phyloP scores from a whole-genome alignment of 2,329 filamentous ascomycete genomes.

The Phaeosphaeriaceae sp. region DNA sequence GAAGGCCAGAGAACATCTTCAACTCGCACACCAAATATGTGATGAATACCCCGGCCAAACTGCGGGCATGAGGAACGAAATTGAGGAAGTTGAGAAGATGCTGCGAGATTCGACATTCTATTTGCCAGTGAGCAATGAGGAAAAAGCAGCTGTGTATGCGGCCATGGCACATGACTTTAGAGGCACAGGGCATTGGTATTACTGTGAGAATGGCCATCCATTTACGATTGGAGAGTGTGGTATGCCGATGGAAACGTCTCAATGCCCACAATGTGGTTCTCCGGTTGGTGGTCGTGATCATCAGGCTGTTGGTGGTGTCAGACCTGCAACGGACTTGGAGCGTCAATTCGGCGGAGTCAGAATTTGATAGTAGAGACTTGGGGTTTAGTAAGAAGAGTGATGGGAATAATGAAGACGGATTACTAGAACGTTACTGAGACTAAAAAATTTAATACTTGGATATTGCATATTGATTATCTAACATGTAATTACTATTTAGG shows the following conservation, averaged over 20 bases:
- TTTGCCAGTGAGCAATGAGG: slow-evolving; percentile 48
- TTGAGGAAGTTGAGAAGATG: slow-evolving; percentile 21
- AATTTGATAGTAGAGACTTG: neutral
- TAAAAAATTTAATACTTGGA: too few species aligned
- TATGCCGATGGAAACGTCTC: slow-evolving; percentile 65
- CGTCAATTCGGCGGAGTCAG: neutral
- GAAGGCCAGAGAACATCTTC: too few species aligned
- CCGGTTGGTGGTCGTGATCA: slow-evolving; percentile 63
- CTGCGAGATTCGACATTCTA: slow-evolving; percentile 43
- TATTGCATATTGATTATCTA: too few species aligned
- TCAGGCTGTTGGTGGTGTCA: slow-evolving; percentile 57
- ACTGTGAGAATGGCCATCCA: slow-evolving; percentile 61
- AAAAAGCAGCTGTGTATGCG: slow-evolving; percentile 47
- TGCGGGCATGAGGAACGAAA: too few species aligned
- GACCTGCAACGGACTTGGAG: slow-evolving; percentile 58
- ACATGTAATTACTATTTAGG: too few species aligned
- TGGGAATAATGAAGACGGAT: too few species aligned
- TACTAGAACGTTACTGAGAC: too few species aligned
- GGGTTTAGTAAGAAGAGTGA: too few species aligned
- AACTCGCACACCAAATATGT: too few species aligned
- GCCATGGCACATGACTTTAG: slow-evolving; percentile 54
- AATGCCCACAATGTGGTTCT: slow-evolving; percentile 67
- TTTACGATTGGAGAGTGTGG: slow-evolving; percentile 70
- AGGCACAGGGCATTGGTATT: slow-evolving; percentile 65
- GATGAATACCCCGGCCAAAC: too few species aligned